Evolutionary conservation across 805 yeast genomes (phyloP).

Genomic region (Kodamaea hsintzibuensis): DNA sequence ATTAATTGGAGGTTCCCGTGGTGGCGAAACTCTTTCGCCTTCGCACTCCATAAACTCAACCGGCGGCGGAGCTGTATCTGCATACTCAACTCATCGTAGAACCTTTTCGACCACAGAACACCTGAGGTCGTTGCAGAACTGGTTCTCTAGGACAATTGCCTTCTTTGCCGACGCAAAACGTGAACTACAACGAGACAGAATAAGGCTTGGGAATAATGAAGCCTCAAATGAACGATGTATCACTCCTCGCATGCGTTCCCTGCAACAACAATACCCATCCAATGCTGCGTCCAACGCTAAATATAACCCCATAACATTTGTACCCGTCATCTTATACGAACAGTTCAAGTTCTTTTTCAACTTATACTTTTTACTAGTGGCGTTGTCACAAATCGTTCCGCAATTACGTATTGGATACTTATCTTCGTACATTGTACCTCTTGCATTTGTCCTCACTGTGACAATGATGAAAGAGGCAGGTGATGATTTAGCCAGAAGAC

Average conservation of each 20-base stretch:
- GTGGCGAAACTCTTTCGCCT: neutral
- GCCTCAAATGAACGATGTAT: constrained; percentile 34
- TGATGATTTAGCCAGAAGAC: constrained; percentile 88
- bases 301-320: constrained; percentile 81
- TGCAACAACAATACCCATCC: constrained; percentile 33
- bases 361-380: constrained; percentile 87
- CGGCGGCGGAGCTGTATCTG: constrained; percentile 11
- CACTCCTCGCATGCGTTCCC: constrained; percentile 35
- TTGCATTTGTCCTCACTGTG: constrained; percentile 86
- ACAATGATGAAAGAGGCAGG: constrained; percentile 96
- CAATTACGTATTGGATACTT: constrained; percentile 89
- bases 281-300: constrained; percentile 94
- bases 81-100: constrained; percentile 16
- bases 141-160: constrained; percentile 11
- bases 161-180: constrained; percentile 26
- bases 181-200: constrained; percentile 27
- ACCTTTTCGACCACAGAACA: constrained; percentile 15
- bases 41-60: neutral
- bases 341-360: constrained; percentile 98
- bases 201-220: constrained; percentile 13
- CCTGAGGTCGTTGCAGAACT: neutral
- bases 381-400: constrained; percentile 90
- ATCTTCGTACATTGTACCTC: constrained; percentile 89
- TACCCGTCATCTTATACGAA: constrained; percentile 87
- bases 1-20: constrained; percentile 18